Conservation (phyloP, 208 protist species). For the Naegleria fowleri region DNA sequence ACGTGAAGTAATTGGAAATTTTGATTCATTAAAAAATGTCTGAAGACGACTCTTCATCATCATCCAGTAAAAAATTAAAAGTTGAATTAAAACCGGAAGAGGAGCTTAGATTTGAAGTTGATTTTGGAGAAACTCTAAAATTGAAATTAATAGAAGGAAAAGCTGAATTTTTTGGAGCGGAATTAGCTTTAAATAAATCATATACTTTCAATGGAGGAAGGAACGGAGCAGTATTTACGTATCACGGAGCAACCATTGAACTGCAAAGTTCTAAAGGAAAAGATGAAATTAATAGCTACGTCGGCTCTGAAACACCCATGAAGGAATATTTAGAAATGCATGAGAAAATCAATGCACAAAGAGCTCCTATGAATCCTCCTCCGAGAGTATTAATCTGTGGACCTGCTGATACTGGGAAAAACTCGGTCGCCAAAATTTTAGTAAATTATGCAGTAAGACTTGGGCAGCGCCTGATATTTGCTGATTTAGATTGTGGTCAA, state of each 20-base stretch:
- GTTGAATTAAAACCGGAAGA: background rate
- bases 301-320: background rate
- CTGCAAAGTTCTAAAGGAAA: background rate
- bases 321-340: background rate
- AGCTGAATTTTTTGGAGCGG: constrained; percentile 12
- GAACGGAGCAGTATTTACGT: background rate
- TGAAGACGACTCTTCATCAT: no score
- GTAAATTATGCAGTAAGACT: background rate
- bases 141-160: background rate
- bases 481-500: constrained; percentile 23
- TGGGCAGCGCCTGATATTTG: background rate
- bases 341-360: background rate
- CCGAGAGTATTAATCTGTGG: background rate
- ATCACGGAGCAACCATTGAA: background rate
- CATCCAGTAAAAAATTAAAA: background rate
- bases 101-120: constrained; percentile 18
- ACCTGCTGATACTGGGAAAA: background rate
- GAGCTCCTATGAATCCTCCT: background rate
- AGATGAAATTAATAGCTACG: background rate
- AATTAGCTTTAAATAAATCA: background rate
- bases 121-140: background rate
- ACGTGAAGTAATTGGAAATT: no score
- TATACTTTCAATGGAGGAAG: background rate
- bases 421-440: constrained; percentile 8
- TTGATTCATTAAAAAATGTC: no score